Evolutionary conservation across 345 rosid species (phyloP), one percentile per base, ranked within the genome.

Genomic region (Boechera divaricarpa): DNA sequence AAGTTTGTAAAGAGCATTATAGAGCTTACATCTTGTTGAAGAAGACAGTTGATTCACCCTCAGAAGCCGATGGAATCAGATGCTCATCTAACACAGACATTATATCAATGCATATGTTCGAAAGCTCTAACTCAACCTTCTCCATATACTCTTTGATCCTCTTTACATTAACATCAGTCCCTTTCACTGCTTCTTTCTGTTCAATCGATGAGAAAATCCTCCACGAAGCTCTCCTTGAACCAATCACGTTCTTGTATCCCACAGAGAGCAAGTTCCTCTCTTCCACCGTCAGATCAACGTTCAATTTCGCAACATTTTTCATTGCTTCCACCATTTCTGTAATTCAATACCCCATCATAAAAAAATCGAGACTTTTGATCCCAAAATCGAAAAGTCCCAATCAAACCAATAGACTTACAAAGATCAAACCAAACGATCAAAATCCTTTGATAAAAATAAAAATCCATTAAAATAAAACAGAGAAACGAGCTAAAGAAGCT

Each of bases 81-180:
- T 87, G 91, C 45, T 89, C 89, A 70, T 89, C 91, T 47, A 89
- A 80, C 29, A 87, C 86, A 57, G 69, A 48, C 89, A 89, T 87
- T 36, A 89, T 80, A 74, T 85, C 90, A 79, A 76, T 70, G 56
- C 91, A 85, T 55, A 89, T 85, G 33, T 53, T 55, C 0, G 87
- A 67, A 57, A 87, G 81, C 83, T 89, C 94, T 24, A 68, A 13
- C 62, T 89, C 91, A n/a, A 89, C 88, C 60, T 87, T 87, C 77
- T 85, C 81, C 83, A 85, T 85, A 36, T 87, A 89, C 47, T 60
- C 86, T 73, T 83, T 85, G 55, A 89, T 87, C 54, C 86, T 77
- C 73, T 78, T 85, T 16, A 78, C 94, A 69, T 86, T 81, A 11
- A 58, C 78, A 6, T 86, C 89, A 56, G 87, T 86, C 63, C 90